Percentiles rank a stretch among this genome's conserved stretches.
phyloP scores from a whole-genome alignment of 1,284 basidiomycete species.

The Volvariella volvacea region DNA sequence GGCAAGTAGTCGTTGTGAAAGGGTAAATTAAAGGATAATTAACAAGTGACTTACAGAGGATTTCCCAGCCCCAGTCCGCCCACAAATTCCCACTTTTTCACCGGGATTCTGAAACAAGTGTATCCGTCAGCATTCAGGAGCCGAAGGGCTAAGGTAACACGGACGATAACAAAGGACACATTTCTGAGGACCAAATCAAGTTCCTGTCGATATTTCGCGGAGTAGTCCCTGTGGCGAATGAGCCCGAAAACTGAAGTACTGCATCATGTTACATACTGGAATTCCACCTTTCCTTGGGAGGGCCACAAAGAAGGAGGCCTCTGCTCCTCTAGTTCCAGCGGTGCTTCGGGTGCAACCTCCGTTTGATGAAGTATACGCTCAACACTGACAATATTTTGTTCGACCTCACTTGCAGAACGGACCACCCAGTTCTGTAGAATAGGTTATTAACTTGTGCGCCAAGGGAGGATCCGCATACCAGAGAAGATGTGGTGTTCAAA shows the following conservation, averaged over 20 bases:
- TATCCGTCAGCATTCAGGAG: slow-evolving; percentile 1
- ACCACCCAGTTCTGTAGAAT: slow-evolving; percentile 79
- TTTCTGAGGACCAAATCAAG: slow-evolving; percentile 75
- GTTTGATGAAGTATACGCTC: slow-evolving; percentile 75
- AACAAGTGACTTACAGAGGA: slow-evolving; percentile 52
- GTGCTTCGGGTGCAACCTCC: slow-evolving; percentile 71
- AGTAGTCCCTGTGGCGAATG: slow-evolving; percentile 49
- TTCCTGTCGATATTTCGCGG: slow-evolving; percentile 78
- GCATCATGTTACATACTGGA: slow-evolving; percentile 40
- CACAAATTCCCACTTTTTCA: slow-evolving; percentile 83
- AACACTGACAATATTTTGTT: slow-evolving; percentile 90
- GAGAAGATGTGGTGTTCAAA: slow-evolving; percentile 69
- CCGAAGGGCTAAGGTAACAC: slow-evolving; percentile 12
- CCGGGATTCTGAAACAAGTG: slow-evolving; percentile 52
- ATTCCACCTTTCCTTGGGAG: slow-evolving; percentile 66
- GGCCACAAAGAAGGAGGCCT: slow-evolving; percentile 73
- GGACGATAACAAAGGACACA: slow-evolving; percentile 61
- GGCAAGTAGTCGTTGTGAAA: slow-evolving; percentile 6
- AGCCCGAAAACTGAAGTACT: slow-evolving; percentile 5
- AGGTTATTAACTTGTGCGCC: slow-evolving; percentile 5
- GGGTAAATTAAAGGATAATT: not conserved
- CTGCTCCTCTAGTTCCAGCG: slow-evolving; percentile 61
- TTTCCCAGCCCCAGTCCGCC: slow-evolving; percentile 92
- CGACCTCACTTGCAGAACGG: slow-evolving; percentile 83
- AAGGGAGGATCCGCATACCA: slow-evolving; percentile 38